Evolutionary conservation across 805 yeast species (phyloP).

Genomic region (Ogataea methylovora): DNA sequence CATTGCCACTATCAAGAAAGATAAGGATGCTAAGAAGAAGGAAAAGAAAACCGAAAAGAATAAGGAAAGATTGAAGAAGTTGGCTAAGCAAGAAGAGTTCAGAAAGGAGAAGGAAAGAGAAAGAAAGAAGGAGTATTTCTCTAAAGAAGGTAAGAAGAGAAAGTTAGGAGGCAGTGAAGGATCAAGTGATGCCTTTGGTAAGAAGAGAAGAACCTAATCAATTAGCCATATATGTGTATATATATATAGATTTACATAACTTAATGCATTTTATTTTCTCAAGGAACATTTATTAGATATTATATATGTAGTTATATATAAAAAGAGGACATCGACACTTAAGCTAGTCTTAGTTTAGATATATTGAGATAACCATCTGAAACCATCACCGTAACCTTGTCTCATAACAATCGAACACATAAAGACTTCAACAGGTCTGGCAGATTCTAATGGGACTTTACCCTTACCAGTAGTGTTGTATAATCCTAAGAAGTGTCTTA

Average conservation of each 20-base stretch:
- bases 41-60: constrained; percentile 71
- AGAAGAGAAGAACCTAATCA: constrained; percentile 13
- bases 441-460: constrained; percentile 54
- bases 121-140: constrained; percentile 81
- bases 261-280: too few species aligned
- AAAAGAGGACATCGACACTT: too few species aligned
- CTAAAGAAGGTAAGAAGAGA: constrained; percentile 62
- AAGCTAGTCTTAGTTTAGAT: too few species aligned
- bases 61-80: constrained; percentile 62
- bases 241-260: too few species aligned
- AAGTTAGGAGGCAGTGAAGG: constrained; percentile 25
- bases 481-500: constrained; percentile 83
- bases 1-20: constrained; percentile 76
- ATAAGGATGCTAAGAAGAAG: constrained; percentile 72
- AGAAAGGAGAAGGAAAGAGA: constrained; percentile 72
- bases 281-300: too few species aligned
- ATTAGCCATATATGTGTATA: too few species aligned
- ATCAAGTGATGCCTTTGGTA: constrained; percentile 20
- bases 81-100: constrained; percentile 67
- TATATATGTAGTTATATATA: too few species aligned
- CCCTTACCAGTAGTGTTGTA: constrained; percentile 89
- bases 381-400: constrained; percentile 97
- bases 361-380: constrained; percentile 96
- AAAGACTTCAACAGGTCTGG: constrained; percentile 90
- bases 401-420: constrained; percentile 99